These are phyloP conservation scores for Cordyceps pruinosa DNA, from an alignment of 2,329 filamentous ascomycete species.

Conservation along the genomic window DNA sequence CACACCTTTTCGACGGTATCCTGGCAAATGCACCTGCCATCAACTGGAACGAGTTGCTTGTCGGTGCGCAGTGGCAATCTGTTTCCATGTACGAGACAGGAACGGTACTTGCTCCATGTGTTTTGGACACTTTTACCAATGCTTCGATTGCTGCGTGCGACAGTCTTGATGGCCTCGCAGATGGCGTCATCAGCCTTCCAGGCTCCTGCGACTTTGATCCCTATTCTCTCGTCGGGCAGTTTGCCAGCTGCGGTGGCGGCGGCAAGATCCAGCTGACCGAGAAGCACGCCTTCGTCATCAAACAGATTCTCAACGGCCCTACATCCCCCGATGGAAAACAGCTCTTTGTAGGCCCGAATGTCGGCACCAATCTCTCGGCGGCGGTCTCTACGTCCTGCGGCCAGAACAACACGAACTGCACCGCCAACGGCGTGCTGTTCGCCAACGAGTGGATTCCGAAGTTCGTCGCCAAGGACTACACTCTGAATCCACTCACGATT, in stretches of 20 bases:
- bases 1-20: constrained; percentile 47
- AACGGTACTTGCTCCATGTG: constrained; percentile 25
- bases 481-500: background rate
- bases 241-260: constrained; percentile 12
- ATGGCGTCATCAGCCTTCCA: constrained; percentile 19
- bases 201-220: constrained; percentile 19
- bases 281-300: background rate
- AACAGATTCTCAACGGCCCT: background rate
- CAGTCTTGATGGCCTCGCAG: constrained; percentile 18
- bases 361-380: background rate
- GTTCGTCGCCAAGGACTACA: background rate
- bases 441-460: constrained; percentile 1
- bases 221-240: constrained; percentile 13
- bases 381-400: background rate
- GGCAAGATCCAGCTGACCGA: background rate
- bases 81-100: constrained; percentile 19
- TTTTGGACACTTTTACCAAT: constrained; percentile 27
- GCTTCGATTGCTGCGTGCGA: constrained; percentile 30
- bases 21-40: constrained; percentile 39
- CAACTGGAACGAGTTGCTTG: constrained; percentile 27
- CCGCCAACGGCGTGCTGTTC: background rate
- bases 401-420: background rate
- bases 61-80: constrained; percentile 17
- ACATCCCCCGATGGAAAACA: background rate
- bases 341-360: background rate